Percentiles rank a stretch among this genome's conserved stretches.
Conservation (phyloP, 1,139 yeast genomes). For the Suhomyces guaymorum region DNA sequence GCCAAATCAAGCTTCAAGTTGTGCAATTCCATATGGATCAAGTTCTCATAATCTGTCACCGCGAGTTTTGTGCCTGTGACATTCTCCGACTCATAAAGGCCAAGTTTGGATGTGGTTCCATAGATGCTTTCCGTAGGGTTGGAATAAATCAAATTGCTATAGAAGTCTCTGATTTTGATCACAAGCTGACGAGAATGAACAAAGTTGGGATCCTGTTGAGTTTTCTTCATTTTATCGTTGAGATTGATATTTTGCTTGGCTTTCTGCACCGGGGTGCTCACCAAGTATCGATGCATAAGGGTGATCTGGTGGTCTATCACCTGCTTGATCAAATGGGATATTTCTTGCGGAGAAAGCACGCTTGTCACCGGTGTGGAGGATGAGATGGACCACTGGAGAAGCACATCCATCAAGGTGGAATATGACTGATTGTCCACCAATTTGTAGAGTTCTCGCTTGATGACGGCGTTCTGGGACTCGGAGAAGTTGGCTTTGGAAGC, state of each 20-base stretch:
- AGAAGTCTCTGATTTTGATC: slow-evolving; percentile 28
- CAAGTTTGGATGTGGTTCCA: slow-evolving; percentile 18
- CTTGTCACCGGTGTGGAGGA: slow-evolving; percentile 12
- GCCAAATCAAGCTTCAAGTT: slow-evolving; percentile 43
- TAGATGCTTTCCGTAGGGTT: slow-evolving; percentile 25
- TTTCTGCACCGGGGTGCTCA: slow-evolving; percentile 13
- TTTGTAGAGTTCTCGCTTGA: slow-evolving; percentile 20
- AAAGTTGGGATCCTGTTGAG: slow-evolving; percentile 11
- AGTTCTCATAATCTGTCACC: slow-evolving; percentile 40
- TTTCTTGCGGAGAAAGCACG: slow-evolving; percentile 23
- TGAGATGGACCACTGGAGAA: slow-evolving; percentile 21
- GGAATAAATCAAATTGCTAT: slow-evolving; percentile 29
- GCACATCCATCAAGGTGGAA: slow-evolving; percentile 23
- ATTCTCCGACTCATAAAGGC: slow-evolving; percentile 21
- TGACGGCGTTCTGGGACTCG: slow-evolving; percentile 1
- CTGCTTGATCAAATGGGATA: slow-evolving; percentile 26
- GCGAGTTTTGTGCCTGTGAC: slow-evolving; percentile 26
- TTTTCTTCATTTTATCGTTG: slow-evolving; percentile 10
- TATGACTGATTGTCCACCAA: slow-evolving; percentile 22
- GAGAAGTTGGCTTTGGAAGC: background rate
- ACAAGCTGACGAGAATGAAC: slow-evolving; percentile 18
- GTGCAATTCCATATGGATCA: slow-evolving; percentile 36
- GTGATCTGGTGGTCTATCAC: slow-evolving; percentile 27
- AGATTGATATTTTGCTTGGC: slow-evolving; percentile 13
- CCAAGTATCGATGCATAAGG: slow-evolving; percentile 15